Percentiles rank a stretch among this genome's conserved stretches.
Evolutionary conservation across 2,329 filamentous ascomycete genomes (phyloP).

Genomic region (Delphinella strobiligena): DNA sequence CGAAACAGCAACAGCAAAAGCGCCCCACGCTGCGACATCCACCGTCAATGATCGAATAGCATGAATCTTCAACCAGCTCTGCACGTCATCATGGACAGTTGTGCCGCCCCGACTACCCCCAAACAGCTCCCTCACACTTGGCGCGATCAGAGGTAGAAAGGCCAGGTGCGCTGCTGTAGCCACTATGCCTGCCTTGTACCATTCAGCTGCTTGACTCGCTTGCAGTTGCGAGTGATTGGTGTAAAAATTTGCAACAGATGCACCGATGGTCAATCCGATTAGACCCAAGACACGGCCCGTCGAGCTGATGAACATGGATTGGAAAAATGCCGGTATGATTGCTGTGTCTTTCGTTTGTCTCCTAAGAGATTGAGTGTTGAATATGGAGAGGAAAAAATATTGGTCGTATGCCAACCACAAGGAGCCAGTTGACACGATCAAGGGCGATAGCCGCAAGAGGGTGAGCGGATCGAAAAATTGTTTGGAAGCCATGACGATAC

Average conservation of each 20-base stretch:
- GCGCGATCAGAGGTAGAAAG: constrained; percentile 6
- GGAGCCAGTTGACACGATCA: constrained; percentile 3
- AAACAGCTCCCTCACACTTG: constrained; percentile 1
- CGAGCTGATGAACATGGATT: constrained; percentile 1
- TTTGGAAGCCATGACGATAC: constrained; percentile 7
- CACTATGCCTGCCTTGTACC: constrained; percentile 3
- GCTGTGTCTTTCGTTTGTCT: constrained; percentile 1
- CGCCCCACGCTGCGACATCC: constrained; percentile 3
- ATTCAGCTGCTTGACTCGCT: not conserved
- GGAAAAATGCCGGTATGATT: constrained; percentile 6
- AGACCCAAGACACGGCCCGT: constrained; percentile 2
- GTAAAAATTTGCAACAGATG: constrained; percentile 6
- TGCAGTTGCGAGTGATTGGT: not conserved
- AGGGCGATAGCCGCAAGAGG: constrained; percentile 5
- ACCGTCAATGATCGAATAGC: constrained; percentile 5
- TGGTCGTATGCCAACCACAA: constrained; percentile 5
- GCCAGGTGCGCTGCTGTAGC: constrained; percentile 4
- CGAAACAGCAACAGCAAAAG: constrained; percentile 4
- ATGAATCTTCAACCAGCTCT: constrained; percentile 6
- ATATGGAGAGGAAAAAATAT: constrained; percentile 3
- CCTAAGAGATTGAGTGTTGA: constrained; percentile 2
- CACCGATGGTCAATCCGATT: constrained; percentile 1
- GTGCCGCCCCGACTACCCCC: not conserved
- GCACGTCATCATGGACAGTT: constrained; percentile 3
- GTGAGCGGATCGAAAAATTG: constrained; percentile 6